Base-by-base conservation (phyloP, 768 basidiomycete genomes). In the Fibroporia radiculosa region DNA sequence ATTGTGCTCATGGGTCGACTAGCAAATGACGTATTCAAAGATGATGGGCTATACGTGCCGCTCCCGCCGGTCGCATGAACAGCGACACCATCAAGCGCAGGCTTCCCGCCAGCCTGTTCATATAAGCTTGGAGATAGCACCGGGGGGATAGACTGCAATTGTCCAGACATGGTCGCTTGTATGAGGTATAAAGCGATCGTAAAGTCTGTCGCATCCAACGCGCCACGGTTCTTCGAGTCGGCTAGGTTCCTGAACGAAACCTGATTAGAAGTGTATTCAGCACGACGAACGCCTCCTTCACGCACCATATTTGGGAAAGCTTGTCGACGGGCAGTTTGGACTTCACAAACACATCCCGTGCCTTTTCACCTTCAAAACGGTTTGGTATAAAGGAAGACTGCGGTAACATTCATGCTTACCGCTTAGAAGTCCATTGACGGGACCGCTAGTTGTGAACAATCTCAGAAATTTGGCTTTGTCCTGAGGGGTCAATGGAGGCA, bases 121-220 rank as follows among this genome's bases (percentile, higher is more conserved):
- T 93, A 93, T 16, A 95, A 59, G 37, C 81, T 84, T 3, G 85
- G 83, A 18, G 95, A 92, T 14, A 98, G 73, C 2, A 73, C 66
- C 5, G 74, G 63, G 27, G 93, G 93, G 40, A 93, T 73, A 48
- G 73, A 74, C 41, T 80, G 69, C 44, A 90, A 67, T 49, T 83
- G 76, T 44, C 77, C 77, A 42, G 84, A 79, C 93, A 97, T 96
- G 29, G 77, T 68, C n/a, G 78, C 84, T 64, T 97, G 93, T 52
- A 98, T 93, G 59, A 97, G 78, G 63, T 90, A 91, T 93, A 96
- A 93, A 31, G 84, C 96, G 57, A 99, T 80, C 48, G 86, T 83
- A 60, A 99, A 99, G 65, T 99, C 96, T 35, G 84, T 73, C 13
- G 80, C 68, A 62, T 99, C 96, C 48, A 99, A 80, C 11, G 74